These are phyloP conservation scores for Phytophthora ohioensis DNA, from an alignment of 352 stramenopile species.

Conservation along the genomic window DNA sequence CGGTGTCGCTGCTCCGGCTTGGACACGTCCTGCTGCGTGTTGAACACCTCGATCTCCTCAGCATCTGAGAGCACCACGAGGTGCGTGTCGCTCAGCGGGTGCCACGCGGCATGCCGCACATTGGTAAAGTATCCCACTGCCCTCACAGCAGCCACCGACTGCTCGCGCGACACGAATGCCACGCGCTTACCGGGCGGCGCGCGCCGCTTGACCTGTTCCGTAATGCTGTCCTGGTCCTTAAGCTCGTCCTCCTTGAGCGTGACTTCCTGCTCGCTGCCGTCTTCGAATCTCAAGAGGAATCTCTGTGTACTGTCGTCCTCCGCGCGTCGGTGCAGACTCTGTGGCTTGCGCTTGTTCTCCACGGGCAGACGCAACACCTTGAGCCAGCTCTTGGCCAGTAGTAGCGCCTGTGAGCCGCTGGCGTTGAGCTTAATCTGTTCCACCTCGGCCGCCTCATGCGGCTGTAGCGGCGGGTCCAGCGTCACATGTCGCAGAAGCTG, in stretches of 20 bases:
- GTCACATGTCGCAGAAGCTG: slow-evolving; percentile 58
- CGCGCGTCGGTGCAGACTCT: slow-evolving; percentile 25
- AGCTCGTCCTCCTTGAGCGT: slow-evolving; percentile 32
- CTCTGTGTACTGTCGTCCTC: slow-evolving; percentile 33
- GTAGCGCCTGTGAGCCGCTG: slow-evolving; percentile 58
- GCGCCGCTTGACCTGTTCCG: slow-evolving; percentile 44
- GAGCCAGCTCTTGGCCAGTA: slow-evolving; percentile 67
- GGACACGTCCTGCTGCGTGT: slow-evolving; percentile 66
- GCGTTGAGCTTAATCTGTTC: slow-evolving; percentile 73
- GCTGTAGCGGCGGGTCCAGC: slow-evolving; percentile 65
- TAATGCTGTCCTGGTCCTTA: slow-evolving; percentile 27
- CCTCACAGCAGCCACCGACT: slow-evolving; percentile 58
- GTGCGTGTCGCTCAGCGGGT: slow-evolving; percentile 77
- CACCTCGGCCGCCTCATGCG: slow-evolving; percentile 55
- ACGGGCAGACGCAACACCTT: slow-evolving; percentile 65
- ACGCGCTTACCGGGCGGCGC: slow-evolving; percentile 40
- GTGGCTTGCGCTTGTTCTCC: slow-evolving; percentile 25
- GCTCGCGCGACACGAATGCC: slow-evolving; percentile 60
- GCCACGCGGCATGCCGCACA: slow-evolving; percentile 70
- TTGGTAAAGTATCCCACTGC: slow-evolving; percentile 66
- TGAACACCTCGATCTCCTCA: slow-evolving; percentile 80
- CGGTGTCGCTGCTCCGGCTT: slow-evolving; percentile 77
- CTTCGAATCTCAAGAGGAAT: slow-evolving; percentile 61
- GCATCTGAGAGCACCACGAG: slow-evolving; percentile 79
- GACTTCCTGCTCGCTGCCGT: slow-evolving; percentile 48